phyloP scores from a whole-genome alignment of 1,139 yeast genomes.

The Protomyces inundatus region DNA sequence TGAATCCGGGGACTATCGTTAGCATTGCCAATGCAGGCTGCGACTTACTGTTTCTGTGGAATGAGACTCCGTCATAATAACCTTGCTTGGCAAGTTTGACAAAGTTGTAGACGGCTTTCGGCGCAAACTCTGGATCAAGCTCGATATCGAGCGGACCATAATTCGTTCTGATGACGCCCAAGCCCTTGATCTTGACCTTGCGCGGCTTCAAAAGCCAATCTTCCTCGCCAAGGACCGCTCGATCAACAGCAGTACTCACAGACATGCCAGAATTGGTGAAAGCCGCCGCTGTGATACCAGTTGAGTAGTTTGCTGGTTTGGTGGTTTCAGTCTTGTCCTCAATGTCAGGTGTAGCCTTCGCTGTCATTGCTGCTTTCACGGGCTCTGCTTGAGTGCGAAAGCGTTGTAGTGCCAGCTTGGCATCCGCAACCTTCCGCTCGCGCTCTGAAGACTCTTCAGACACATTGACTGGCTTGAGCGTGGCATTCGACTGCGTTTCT shows the following conservation, averaged over 20 bases:
- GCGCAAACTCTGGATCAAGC: constrained; percentile 42
- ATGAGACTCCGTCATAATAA: constrained; percentile 44
- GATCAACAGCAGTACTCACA: constrained; percentile 35
- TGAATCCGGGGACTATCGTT: constrained; percentile 42
- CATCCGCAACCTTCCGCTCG: constrained; percentile 3
- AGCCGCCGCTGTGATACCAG: constrained; percentile 39
- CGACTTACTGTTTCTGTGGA: constrained; percentile 42
- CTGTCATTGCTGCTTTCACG: neutral
- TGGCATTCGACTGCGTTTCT: neutral
- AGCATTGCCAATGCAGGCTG: neutral
- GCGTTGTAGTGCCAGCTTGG: constrained; percentile 12
- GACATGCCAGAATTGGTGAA: constrained; percentile 40
- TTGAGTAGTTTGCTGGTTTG: constrained; percentile 31
- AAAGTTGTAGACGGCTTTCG: constrained; percentile 47
- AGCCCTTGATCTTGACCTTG: constrained; percentile 37
- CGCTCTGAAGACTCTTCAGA: constrained; percentile 4
- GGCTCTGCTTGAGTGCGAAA: neutral
- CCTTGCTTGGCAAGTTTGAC: constrained; percentile 41
- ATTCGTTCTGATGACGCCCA: constrained; percentile 42
- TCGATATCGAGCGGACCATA: constrained; percentile 37
- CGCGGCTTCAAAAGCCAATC: constrained; percentile 38
- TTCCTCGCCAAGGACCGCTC: constrained; percentile 33
- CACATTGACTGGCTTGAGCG: neutral
- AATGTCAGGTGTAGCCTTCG: neutral
- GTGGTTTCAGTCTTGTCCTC: neutral